Conservation (phyloP, 495 filamentous ascomycete species). For the Neurospora sp. region DNA sequence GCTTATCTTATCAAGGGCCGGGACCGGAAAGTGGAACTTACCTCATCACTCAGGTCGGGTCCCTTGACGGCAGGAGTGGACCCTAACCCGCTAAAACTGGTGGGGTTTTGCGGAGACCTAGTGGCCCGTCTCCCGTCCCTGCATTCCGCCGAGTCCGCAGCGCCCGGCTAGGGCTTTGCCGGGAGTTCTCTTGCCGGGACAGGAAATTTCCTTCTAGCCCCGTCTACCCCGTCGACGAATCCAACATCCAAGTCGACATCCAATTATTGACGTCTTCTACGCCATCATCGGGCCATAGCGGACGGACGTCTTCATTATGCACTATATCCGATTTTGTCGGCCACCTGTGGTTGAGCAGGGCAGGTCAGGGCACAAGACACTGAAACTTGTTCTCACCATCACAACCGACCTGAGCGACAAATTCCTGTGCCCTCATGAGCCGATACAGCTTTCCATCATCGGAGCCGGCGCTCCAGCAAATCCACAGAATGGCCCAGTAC, state of each 20-base stretch:
- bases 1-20: background rate
- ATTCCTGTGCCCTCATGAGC: slow-evolving; percentile 58
- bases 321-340: slow-evolving; percentile 71
- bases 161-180: background rate
- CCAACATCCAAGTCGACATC: background rate
- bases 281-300: background rate
- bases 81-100: background rate
- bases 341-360: slow-evolving; percentile 39
- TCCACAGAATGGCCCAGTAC: slow-evolving; percentile 18
- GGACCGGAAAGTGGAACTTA: no score
- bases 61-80: background rate
- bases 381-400: slow-evolving; percentile 55
- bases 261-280: background rate
- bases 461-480: slow-evolving; percentile 41
- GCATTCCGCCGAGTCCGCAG: background rate
- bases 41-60: background rate
- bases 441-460: slow-evolving; percentile 45
- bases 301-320: slow-evolving; percentile 30
- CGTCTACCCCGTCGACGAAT: background rate
- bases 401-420: slow-evolving; percentile 85
- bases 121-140: background rate
- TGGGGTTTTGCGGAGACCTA: background rate
- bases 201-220: background rate
- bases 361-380: slow-evolving; percentile 21
- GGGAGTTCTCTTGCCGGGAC: background rate